Conservation (phyloP, 352 stramenopile genomes). For the Phytopythium vexans region DNA sequence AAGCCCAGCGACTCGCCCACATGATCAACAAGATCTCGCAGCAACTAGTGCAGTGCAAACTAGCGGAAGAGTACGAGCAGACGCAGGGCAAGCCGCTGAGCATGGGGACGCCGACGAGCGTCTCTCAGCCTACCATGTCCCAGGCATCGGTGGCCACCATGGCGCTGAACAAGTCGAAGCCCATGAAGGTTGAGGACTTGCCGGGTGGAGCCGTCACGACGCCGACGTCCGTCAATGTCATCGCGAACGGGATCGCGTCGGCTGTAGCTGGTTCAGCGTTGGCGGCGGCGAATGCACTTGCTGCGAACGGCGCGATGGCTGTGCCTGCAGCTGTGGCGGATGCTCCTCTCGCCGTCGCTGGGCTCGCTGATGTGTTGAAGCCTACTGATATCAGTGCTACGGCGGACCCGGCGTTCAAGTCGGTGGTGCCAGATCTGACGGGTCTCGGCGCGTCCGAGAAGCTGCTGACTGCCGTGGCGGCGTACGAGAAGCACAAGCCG, state of each 20-base stretch:
- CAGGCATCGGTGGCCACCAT: constrained; percentile 19
- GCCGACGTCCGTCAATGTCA: constrained; percentile 5
- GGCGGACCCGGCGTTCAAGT: constrained; percentile 45
- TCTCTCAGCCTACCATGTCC: constrained; percentile 18
- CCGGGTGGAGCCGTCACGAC: constrained; percentile 3
- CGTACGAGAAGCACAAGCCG: constrained; percentile 83
- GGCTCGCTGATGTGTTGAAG: not conserved
- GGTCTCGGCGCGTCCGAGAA: constrained; percentile 74
- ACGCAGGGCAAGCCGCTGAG: constrained; percentile 47
- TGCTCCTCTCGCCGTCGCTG: not conserved
- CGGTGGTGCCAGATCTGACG: constrained; percentile 70
- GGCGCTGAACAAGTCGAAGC: constrained; percentile 32
- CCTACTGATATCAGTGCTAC: not conserved
- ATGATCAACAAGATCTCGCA: constrained; percentile 88
- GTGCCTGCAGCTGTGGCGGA: constrained; percentile 2
- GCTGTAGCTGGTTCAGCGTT: not conserved
- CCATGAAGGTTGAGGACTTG: constrained; percentile 25
- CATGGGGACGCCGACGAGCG: constrained; percentile 16
- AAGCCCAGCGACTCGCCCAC: constrained; percentile 69
- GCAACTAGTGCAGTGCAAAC: constrained; percentile 79
- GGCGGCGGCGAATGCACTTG: constrained; percentile 8
- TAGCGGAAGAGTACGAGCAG: constrained; percentile 79
- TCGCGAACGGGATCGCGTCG: constrained; percentile 6
- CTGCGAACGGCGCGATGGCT: constrained; percentile 4
- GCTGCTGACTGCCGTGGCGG: constrained; percentile 69